Evolutionary conservation across 2,329 filamentous ascomycete genomes (phyloP), one percentile per base, ranked within the genome.

Genomic region (Aureobasidium vineae): DNA sequence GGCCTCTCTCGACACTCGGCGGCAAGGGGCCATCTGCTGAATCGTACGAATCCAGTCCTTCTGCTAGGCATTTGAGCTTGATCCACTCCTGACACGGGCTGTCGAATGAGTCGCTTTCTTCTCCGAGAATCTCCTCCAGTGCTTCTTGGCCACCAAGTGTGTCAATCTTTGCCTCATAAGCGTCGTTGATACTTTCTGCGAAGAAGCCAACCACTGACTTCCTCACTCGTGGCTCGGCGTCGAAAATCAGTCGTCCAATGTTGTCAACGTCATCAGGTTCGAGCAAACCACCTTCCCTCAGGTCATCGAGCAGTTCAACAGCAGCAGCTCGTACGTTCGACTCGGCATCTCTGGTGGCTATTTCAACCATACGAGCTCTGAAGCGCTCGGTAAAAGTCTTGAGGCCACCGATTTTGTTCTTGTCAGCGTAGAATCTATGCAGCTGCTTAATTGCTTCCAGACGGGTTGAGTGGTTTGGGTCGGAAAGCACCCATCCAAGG

Each of bases 361-460:
- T 97, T 78, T 99, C 95, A 31, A 98, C 89, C 45, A 99, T 82
- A 33, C 95, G 88, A 6, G 88, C 83, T 57, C 93, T 86, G 77
- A 98, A 99, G 56, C 92, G 86, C 76, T 98, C 95, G 41, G 96
- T 97, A 73, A 98, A 99, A 68, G 92, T 91, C 66, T 92, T 90
- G 63, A 99, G 81, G 1, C 86, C 85, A 52, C 82, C 83, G 70
- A 96, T 86, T 74, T 92, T 92, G 63, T 92, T 87, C 70, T 91
- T 88, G 67, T 91, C 88, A 73, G 88, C 89, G 78, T 96, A 94
- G 5, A 99, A 84, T 66, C 86, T 88, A 26, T 86, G 83, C 16
- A 99, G 82, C 76, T 98, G 92, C 73, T 88, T 91, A 49, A 99
- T 79, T 2, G 96, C 92, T 76, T 97, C 92, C n/a, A 89, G 84